Conservation (phyloP, 805 yeast species). For the Candida chilensis region DNA sequence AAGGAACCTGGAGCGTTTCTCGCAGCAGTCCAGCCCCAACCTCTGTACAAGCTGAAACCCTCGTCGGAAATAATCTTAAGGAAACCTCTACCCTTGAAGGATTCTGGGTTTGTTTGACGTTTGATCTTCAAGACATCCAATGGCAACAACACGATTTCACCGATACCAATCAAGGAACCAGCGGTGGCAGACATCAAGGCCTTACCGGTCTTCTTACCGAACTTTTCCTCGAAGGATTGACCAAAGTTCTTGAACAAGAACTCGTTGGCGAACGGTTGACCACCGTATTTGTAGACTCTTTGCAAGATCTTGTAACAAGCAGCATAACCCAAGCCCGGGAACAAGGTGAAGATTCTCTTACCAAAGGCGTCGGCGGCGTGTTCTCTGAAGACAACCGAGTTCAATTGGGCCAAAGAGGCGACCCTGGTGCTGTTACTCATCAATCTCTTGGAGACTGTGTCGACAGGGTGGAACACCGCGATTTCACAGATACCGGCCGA, state of each 20-base stretch:
- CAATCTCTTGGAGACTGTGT: constrained; percentile 92
- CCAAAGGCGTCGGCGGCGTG: constrained; percentile 66
- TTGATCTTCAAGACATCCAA: constrained; percentile 94
- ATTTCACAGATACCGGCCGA: constrained; percentile 96
- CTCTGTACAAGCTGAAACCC: constrained; percentile 89
- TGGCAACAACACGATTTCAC: constrained; percentile 93
- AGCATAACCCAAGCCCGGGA: constrained; percentile 98
- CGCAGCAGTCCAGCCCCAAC: constrained; percentile 99
- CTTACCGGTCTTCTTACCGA: constrained; percentile 94
- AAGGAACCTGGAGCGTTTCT: constrained; percentile 99
- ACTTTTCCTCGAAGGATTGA: constrained; percentile 57
- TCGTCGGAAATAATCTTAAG: constrained; percentile 79
- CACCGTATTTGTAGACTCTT: constrained; percentile 98
- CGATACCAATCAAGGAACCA: constrained; percentile 94
- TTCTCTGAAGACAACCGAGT: constrained; percentile 79
- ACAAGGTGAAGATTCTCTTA: constrained; percentile 69
- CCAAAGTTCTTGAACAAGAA: constrained; percentile 70
- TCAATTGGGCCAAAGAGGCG: constrained; percentile 55
- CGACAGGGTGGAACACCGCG: constrained; percentile 97
- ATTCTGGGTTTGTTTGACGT: constrained; percentile 99
- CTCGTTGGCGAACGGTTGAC: constrained; percentile 98
- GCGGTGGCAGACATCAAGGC: constrained; percentile 97
- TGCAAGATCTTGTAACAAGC: constrained; percentile 95
- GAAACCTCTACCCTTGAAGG: constrained; percentile 98
- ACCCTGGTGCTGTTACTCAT: constrained; percentile 76